These are phyloP conservation scores for Flaveria trinervia DNA, from an alignment of 129 eudicot genomes.

Conservation along the genomic window DNA sequence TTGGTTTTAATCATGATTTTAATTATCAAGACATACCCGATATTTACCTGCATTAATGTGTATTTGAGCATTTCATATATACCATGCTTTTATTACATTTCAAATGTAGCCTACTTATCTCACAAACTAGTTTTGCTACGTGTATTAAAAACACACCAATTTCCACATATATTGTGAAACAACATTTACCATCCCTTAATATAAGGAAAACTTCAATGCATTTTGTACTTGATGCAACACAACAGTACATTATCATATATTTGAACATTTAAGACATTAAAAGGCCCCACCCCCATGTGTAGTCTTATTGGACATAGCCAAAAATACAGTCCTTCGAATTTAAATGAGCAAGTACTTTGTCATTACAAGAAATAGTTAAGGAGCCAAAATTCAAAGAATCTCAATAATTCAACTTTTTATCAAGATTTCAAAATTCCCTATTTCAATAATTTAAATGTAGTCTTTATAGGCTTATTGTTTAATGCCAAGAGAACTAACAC, in stretches of 20 bases:
- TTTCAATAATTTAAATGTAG: slow-evolving; percentile 1
- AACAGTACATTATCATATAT: slow-evolving; percentile 24
- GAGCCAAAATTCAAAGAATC: slow-evolving; percentile 38
- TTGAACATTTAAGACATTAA: slow-evolving; percentile 25
- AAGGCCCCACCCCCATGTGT: slow-evolving; percentile 42
- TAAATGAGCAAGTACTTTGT: slow-evolving; percentile 30
- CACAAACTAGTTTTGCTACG: too few species aligned
- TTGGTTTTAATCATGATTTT: too few species aligned
- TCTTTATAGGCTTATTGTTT: too few species aligned
- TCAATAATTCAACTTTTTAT: slow-evolving; percentile 31
- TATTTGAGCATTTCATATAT: too few species aligned
- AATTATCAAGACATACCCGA: too few species aligned
- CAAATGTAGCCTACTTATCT: too few species aligned
- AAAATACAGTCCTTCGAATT: slow-evolving; percentile 32
- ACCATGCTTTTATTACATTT: too few species aligned
- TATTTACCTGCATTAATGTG: too few species aligned
- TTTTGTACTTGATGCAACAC: slow-evolving; percentile 16
- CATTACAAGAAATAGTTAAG: slow-evolving; percentile 38
- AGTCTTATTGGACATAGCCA: slow-evolving; percentile 42
- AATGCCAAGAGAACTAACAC: too few species aligned
- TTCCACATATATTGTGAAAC: background rate
- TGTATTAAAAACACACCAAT: background rate
- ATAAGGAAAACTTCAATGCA: background rate
- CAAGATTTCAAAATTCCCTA: slow-evolving; percentile 19
- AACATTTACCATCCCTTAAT: background rate